Conservation (phyloP, 257 asterid species). For the Cordia subcordata region DNA sequence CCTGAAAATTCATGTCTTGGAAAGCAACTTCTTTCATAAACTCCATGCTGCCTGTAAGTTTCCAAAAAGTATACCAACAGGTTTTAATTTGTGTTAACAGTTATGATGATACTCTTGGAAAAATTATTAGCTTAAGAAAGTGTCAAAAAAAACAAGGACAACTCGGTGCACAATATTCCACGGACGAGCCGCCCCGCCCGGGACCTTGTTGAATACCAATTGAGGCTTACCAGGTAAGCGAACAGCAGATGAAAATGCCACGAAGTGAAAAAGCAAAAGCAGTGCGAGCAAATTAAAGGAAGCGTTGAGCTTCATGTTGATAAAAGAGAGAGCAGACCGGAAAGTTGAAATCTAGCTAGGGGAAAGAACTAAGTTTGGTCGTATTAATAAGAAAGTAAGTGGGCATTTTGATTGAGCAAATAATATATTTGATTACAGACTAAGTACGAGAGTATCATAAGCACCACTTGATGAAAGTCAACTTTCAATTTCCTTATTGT, state of each 20-base stretch:
- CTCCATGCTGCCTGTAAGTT: slow-evolving; percentile 3
- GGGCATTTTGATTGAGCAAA: not conserved
- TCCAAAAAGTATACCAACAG: not conserved
- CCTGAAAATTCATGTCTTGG: not conserved
- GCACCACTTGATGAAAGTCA: not conserved
- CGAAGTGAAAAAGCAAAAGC: slow-evolving; percentile 7
- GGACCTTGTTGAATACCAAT: too few species aligned
- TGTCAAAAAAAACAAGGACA: too few species aligned
- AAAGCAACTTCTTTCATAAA: not conserved
- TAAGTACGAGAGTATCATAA: too few species aligned
- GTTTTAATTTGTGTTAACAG: too few species aligned
- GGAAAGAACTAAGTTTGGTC: not conserved
- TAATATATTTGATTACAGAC: not conserved
- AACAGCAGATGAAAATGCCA: slow-evolving; percentile 5
- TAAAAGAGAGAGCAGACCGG: not conserved
- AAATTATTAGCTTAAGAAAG: too few species aligned
- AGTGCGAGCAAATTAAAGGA: not conserved
- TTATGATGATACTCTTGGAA: too few species aligned
- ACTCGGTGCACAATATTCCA: too few species aligned
- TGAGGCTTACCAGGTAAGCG: not conserved
- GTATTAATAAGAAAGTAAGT: not conserved
- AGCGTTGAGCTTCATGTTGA: slow-evolving; percentile 1
- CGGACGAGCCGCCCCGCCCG: too few species aligned
- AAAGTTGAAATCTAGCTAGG: not conserved
- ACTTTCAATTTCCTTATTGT: not conserved